These are phyloP conservation scores for Cyclostephanos invisitatus DNA, from an alignment of 108 stramenopile species.

Conservation along the genomic window DNA sequence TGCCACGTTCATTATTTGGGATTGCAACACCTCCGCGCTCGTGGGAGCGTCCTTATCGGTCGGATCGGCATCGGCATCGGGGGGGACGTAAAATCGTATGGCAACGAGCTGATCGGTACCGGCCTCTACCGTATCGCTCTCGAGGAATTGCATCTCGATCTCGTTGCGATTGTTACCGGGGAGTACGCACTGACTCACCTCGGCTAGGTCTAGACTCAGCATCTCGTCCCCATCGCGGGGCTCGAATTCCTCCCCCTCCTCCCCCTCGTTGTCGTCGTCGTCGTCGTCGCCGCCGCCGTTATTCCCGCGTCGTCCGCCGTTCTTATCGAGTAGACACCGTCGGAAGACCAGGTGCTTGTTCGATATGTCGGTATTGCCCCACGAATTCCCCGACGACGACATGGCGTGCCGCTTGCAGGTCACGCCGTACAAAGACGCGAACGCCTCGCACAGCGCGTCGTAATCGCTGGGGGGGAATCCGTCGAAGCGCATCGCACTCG, in stretches of 20 bases:
- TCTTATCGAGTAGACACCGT: constrained; percentile 76
- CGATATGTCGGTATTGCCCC: constrained; percentile 71
- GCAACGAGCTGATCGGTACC: constrained; percentile 89
- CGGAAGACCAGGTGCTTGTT: constrained; percentile 78
- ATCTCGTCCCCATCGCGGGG: constrained; percentile 84
- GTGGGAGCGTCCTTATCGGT: constrained; percentile 70
- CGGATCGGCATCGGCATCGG: constrained; percentile 85
- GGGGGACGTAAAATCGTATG: constrained; percentile 92
- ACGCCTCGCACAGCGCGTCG: constrained; percentile 45
- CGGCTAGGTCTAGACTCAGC: constrained; percentile 77
- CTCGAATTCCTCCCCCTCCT: constrained; percentile 89
- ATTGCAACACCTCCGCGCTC: constrained; percentile 78
- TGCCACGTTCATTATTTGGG: constrained; percentile 78
- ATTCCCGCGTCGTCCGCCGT: too few species aligned
- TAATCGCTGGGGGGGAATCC: constrained; percentile 74
- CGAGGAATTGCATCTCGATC: constrained; percentile 91
- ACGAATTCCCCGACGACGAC: constrained; percentile 74
- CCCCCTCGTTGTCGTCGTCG: constrained; percentile 67
- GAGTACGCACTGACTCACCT: constrained; percentile 88
- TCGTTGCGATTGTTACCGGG: constrained; percentile 91
- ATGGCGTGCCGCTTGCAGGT: constrained; percentile 64
- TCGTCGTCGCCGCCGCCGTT: constrained; percentile 71
- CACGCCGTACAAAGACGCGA: constrained; percentile 55
- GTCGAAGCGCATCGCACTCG: constrained; percentile 77
- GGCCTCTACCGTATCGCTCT: constrained; percentile 85